These are phyloP conservation scores for Tetracladium setigerum DNA, from an alignment of 495 filamentous ascomycete genomes.

Conservation along the genomic window DNA sequence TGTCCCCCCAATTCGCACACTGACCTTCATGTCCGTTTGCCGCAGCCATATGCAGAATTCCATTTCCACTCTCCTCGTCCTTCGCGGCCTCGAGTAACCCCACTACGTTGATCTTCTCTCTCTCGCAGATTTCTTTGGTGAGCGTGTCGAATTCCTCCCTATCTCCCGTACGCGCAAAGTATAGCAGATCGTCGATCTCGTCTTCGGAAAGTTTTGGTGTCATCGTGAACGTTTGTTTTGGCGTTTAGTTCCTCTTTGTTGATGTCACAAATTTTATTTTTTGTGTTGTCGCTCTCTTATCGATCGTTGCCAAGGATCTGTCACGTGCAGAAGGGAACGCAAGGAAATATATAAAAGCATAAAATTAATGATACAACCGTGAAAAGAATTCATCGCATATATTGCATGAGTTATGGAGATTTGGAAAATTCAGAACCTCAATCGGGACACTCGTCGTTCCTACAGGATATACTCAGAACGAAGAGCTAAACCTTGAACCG, in stretches of 20 bases:
- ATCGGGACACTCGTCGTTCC: too few relatives aligned
- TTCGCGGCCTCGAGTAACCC: constrained; percentile 56
- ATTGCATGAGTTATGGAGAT: too few relatives aligned
- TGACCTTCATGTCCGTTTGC: constrained; percentile 81
- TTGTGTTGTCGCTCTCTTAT: neutral
- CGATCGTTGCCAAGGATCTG: too few relatives aligned
- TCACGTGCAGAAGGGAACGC: too few relatives aligned
- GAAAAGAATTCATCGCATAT: too few relatives aligned
- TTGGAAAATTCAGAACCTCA: too few relatives aligned
- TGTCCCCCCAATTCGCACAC: constrained; percentile 6
- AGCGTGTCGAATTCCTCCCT: constrained; percentile 56
- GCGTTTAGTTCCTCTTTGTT: too few relatives aligned
- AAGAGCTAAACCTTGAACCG: too few relatives aligned
- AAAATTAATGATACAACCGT: too few relatives aligned
- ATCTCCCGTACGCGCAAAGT: constrained; percentile 71
- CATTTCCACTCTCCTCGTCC: constrained; percentile 64
- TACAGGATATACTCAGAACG: too few relatives aligned
- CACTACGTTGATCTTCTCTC: constrained; percentile 41
- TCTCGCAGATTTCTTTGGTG: constrained; percentile 47
- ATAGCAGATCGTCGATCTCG: constrained; percentile 81
- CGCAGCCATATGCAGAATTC: constrained; percentile 76
- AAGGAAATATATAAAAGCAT: too few relatives aligned
- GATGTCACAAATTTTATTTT: neutral
- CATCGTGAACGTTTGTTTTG: constrained; percentile 25
- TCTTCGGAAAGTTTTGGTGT: constrained; percentile 56